Conservation (phyloP, 1,284 basidiomycete genomes). For the Apiotrichum gracile region DNA sequence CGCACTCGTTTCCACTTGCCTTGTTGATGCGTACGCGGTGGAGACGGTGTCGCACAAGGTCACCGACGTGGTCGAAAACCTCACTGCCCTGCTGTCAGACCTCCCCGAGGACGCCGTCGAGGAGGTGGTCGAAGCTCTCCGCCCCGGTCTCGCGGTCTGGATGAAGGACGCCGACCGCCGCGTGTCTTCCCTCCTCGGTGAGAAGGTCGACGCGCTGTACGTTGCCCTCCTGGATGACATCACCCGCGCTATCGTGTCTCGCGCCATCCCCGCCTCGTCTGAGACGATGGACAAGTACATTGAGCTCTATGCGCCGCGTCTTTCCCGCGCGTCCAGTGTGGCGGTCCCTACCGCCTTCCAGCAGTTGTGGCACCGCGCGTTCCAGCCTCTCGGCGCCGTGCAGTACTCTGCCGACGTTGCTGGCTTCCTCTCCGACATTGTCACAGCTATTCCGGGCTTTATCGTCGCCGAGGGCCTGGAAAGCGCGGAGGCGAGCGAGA, state of each 20-base stretch:
- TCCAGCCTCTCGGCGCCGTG: constrained; percentile 18
- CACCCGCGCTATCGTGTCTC: constrained; percentile 17
- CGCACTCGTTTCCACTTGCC: constrained; percentile 20
- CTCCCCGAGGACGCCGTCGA: constrained; percentile 18
- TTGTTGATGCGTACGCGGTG: constrained; percentile 26
- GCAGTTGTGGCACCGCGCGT: constrained; percentile 33
- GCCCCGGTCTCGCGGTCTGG: constrained; percentile 20
- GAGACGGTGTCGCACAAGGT: not conserved
- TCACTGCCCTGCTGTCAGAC: constrained; percentile 8
- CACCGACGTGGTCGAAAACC: constrained; percentile 16
- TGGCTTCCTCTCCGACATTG: constrained; percentile 29
- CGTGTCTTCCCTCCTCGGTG: constrained; percentile 3
- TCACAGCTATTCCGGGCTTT: constrained; percentile 29
- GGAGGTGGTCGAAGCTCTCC: constrained; percentile 15
- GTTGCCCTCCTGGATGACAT: constrained; percentile 24
- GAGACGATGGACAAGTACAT: constrained; percentile 27
- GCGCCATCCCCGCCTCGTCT: constrained; percentile 15
- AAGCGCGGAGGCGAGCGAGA: not conserved
- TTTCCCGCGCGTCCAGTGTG: constrained; percentile 20
- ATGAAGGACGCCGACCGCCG: constrained; percentile 19
- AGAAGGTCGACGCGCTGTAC: constrained; percentile 34
- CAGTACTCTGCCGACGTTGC: constrained; percentile 29
- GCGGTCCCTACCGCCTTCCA: constrained; percentile 31
- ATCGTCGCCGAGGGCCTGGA: constrained; percentile 30
- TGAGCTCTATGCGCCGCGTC: constrained; percentile 34